Evolutionary conservation across 306 rosid species (phyloP).

Genomic region (Prunus persica): DNA sequence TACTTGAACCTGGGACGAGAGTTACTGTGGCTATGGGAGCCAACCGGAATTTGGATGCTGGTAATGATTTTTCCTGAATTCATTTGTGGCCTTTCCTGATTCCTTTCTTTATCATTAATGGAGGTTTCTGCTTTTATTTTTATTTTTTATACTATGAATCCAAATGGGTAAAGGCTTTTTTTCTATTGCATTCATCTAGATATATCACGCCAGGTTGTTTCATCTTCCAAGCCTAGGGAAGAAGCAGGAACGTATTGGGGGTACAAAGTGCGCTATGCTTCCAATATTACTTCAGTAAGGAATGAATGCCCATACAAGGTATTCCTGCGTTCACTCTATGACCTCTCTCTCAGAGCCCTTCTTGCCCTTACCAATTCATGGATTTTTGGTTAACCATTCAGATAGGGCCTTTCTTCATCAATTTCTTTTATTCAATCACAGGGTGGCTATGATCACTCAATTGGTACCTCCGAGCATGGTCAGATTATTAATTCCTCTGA

Average conservation of each 20-base stretch:
- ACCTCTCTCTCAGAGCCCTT: not conserved
- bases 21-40: constrained; percentile 97
- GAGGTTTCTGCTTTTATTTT: not conserved
- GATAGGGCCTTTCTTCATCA: constrained; percentile 8
- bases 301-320: constrained; percentile 70
- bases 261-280: constrained; percentile 90
- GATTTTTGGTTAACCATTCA: constrained; percentile 10
- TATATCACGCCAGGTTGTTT: constrained; percentile 54
- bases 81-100: constrained; percentile 7
- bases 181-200: constrained; percentile 43
- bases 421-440: constrained; percentile 30
- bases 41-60: constrained; percentile 69
- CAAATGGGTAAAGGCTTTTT: not conserved
- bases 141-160: constrained; percentile 7
- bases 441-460: constrained; percentile 90
- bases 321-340: constrained; percentile 14
- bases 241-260: constrained; percentile 89
- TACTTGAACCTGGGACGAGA: constrained; percentile 76
- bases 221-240: constrained; percentile 77
- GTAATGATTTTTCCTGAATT: constrained; percentile 34
- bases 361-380: not conserved
- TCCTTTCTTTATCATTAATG: not conserved
- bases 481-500: constrained; percentile 61
- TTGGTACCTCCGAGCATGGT: constrained; percentile 98
- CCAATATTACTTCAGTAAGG: constrained; percentile 61